phyloP scores from a whole-genome alignment of 2,329 filamentous ascomycete genomes.

The Talaromyces sp. region DNA sequence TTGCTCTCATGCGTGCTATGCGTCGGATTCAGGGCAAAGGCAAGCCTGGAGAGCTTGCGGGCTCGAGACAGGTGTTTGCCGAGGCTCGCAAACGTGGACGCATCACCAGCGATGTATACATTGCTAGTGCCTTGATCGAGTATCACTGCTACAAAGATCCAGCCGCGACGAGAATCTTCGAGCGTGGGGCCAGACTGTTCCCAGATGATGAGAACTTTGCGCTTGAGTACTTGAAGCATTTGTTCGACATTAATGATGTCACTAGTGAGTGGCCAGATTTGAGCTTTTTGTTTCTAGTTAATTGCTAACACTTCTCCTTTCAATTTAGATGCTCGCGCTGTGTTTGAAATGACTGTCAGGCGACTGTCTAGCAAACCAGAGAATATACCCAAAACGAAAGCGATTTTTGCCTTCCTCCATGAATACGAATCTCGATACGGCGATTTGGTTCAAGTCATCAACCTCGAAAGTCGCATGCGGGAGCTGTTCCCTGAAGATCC shows the following conservation, averaged over 20 bases:
- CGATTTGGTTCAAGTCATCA: conserved; percentile 82
- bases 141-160: conserved; percentile 94
- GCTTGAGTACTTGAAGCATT: conserved; percentile 90
- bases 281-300: conserved; percentile 14
- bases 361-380: conserved; percentile 74
- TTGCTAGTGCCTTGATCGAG: conserved; percentile 87
- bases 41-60: conserved; percentile 62
- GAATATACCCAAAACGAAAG: conserved; percentile 68
- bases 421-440: conserved; percentile 93
- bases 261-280: conserved; percentile 63
- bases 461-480: conserved; percentile 86
- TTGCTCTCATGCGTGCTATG: conserved; percentile 88
- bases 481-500: conserved; percentile 91
- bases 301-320: conserved; percentile 9
- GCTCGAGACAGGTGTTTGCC: conserved; percentile 80
- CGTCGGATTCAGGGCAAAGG: conserved; percentile 84
- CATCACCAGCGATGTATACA: conserved; percentile 90
- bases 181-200: conserved; percentile 87
- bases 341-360: conserved; percentile 91
- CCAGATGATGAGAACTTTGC: conserved; percentile 91
- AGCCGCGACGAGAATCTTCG: conserved; percentile 90
- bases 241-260: conserved; percentile 86
- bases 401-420: conserved; percentile 87
- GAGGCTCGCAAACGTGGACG: conserved; percentile 84
- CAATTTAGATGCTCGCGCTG: conserved; percentile 74